A percentile compares a stretch with the other conserved stretches of the same genome.
Conservation (phyloP, 805 yeast genomes). For the Wickerhamiella australiensis region DNA sequence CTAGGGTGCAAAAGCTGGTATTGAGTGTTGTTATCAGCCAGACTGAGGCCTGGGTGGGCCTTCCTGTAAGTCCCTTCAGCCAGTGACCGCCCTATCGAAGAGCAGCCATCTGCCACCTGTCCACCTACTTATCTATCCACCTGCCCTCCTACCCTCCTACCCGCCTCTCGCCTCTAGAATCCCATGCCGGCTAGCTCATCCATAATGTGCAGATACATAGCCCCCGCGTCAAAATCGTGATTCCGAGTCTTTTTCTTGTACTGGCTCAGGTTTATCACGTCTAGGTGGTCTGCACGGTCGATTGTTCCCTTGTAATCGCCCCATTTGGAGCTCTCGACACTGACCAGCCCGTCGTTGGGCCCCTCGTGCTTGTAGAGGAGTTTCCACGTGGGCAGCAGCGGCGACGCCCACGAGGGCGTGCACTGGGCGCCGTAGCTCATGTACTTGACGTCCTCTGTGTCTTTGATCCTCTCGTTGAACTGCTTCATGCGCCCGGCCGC, state of each 20-base stretch:
- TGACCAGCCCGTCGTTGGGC: constrained; percentile 77
- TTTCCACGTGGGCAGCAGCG: constrained; percentile 54
- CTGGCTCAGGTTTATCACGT: constrained; percentile 58
- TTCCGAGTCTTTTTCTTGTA: constrained; percentile 25
- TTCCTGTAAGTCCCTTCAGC: too few relatives aligned
- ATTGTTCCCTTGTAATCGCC: constrained; percentile 73
- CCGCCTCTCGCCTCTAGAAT: too few relatives aligned
- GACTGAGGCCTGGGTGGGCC: too few relatives aligned
- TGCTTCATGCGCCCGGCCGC: constrained; percentile 41
- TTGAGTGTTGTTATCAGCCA: too few relatives aligned
- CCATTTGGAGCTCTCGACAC: constrained; percentile 69
- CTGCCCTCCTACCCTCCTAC: too few relatives aligned
- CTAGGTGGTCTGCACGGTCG: constrained; percentile 70
- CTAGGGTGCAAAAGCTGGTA: too few relatives aligned
- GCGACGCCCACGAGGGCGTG: constrained; percentile 47
- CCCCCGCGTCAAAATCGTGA: constrained; percentile 48
- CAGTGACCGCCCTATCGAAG: too few relatives aligned
- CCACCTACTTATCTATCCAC: too few relatives aligned
- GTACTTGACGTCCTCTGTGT: constrained; percentile 55
- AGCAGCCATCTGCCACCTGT: too few relatives aligned
- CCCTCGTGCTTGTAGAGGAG: constrained; percentile 41
- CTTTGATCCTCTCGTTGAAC: constrained; percentile 42
- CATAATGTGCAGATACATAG: constrained; percentile 56
- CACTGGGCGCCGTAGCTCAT: constrained; percentile 76
- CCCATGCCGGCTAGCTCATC: constrained; percentile 51